A percentile compares a stretch with the other conserved stretches of the same genome.
phyloP scores from a whole-genome alignment of 768 basidiomycete genomes.

The Naganishia randhawae region DNA sequence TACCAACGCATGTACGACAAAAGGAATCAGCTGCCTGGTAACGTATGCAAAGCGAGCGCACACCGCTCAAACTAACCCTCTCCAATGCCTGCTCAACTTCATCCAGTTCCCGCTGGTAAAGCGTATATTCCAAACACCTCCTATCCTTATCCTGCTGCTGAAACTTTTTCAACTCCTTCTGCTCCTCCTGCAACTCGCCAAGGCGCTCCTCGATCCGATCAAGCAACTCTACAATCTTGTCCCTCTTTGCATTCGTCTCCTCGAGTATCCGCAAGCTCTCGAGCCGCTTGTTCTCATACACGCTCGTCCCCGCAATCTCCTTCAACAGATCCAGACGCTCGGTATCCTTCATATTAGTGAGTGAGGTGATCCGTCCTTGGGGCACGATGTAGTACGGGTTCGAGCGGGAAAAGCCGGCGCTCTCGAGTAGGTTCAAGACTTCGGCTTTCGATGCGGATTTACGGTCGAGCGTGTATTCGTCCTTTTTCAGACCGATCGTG shows the following conservation, averaged over 20 bases:
- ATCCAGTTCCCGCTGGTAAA: constrained; percentile 84
- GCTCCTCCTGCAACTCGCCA: constrained; percentile 91
- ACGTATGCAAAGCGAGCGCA: neutral
- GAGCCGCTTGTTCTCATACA: constrained; percentile 87
- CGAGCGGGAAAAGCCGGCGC: constrained; percentile 94
- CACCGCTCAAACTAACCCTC: constrained; percentile 57
- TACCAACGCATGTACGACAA: constrained; percentile 26
- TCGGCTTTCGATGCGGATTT: constrained; percentile 94
- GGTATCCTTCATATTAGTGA: constrained; percentile 94
- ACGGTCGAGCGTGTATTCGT: constrained; percentile 94
- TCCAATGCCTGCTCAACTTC: constrained; percentile 82
- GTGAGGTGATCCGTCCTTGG: constrained; percentile 89
- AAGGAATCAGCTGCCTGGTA: neutral
- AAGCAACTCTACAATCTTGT: constrained; percentile 84
- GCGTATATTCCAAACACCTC: constrained; percentile 87
- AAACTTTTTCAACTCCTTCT: constrained; percentile 94
- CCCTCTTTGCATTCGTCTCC: constrained; percentile 79
- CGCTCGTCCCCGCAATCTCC: constrained; percentile 96
- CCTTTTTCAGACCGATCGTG: constrained; percentile 96
- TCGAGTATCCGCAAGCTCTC: constrained; percentile 96
- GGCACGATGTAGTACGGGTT: constrained; percentile 99
- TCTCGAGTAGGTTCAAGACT: constrained; percentile 93
- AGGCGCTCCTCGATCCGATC: constrained; percentile 86
- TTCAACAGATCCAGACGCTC: constrained; percentile 91
- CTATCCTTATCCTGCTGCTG: constrained; percentile 88